Base-by-base conservation (phyloP, 495 filamentous ascomycete species). In the Aspergillus cavernicola region DNA sequence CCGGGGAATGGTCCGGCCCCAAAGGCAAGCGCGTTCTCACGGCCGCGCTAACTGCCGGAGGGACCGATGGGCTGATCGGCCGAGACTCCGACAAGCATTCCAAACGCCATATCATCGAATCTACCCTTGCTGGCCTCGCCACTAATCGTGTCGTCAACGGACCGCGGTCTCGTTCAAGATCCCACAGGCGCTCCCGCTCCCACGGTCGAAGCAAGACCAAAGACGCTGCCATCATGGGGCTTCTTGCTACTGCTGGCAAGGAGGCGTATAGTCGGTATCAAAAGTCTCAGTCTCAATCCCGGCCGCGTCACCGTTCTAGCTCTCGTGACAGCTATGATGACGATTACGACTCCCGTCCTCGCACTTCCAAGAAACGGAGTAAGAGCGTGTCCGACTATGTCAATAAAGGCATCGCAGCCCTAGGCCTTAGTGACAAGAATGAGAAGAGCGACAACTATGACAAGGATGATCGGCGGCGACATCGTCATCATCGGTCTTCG, bases 1-100 rank as follows among this genome's bases (percentile, higher is more conserved):
- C 88, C 0, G 91, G 91, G 42, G 80, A 82, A 16, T 95, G 89
- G 88, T 85, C 80, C 29, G 91, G 90, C 39, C 83, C 85, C 26
- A 95, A 95, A 68, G 89, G 89, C 51, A 90, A 87, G 68, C 86
- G 90, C 32, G 82, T 96, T 54, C 78, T 95, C 16, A 95, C 90
- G 20, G 90, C 91, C 16, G 91, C 91, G 15, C 79, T 92, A 26
- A 82, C 87, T 60, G 89, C 91, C 38, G 91, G 87, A 59, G 86
- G 89, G 24, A 84, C 95, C 52, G 89, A 95, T 67, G 85, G 85
- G 19, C 78, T 91, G 12, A 70, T 85, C 44, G 84, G 85, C 47
- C 81, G 80, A 33, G 80, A 92, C 55, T 80, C 84, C n/a, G 81
- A 83, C n/a, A 84, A 86, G 64, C 80, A 90, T 59, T 78, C 77